These are phyloP conservation scores for Oryza glaberrima DNA, from an alignment of 176 grass and related monocot genomes.

Conservation along the genomic window DNA sequence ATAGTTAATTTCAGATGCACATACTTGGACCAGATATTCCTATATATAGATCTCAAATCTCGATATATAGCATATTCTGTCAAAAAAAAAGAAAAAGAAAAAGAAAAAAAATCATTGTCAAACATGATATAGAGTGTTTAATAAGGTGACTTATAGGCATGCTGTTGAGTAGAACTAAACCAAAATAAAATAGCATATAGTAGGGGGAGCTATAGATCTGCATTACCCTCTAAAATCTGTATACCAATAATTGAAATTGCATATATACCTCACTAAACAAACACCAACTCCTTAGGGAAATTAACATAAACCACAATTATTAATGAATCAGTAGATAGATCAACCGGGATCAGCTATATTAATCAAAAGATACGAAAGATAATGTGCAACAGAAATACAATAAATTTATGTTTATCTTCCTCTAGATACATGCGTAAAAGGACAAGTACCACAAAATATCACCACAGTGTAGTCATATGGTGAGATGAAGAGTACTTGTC, in stretches of 20 bases:
- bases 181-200: slow-evolving; percentile 10
- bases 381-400: neutral
- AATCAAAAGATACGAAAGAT: neutral
- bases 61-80: neutral
- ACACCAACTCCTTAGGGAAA: neutral
- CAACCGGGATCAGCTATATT: neutral
- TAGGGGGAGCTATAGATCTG: slow-evolving; percentile 45
- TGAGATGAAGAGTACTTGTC: slow-evolving; percentile 70
- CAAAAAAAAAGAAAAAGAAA: neutral
- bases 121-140: neutral
- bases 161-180: slow-evolving; percentile 37
- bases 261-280: neutral
- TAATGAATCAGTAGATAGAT: slow-evolving; percentile 19
- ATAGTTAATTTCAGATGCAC: neutral
- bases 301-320: no score
- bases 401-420: slow-evolving; percentile 19
- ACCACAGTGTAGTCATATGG: slow-evolving; percentile 52
- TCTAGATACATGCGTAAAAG: neutral
- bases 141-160: slow-evolving; percentile 14
- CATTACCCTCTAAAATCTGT: neutral
- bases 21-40: neutral
- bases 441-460: slow-evolving; percentile 63
- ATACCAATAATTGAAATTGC: neutral
- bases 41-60: neutral
- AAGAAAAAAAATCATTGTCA: neutral